Evolutionary conservation across 768 basidiomycete genomes (phyloP).

Genomic region (Termitomyces heimii): DNA sequence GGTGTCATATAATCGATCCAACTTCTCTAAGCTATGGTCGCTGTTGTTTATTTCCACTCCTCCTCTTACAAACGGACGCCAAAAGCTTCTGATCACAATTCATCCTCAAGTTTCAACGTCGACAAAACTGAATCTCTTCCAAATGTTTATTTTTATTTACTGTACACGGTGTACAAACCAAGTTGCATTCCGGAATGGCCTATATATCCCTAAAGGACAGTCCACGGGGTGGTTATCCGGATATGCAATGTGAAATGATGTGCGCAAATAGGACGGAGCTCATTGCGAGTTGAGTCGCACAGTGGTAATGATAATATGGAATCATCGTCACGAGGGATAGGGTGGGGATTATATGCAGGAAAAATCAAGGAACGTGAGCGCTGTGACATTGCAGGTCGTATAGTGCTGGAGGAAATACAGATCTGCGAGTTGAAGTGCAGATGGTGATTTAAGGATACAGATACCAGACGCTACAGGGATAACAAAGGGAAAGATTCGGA

Average conservation of each 20-base stretch:
- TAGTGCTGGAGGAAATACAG: conserved; percentile 11
- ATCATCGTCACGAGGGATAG: not conserved
- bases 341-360: not conserved
- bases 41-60: too few relatives aligned
- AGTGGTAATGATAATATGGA: not conserved
- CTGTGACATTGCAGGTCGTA: not conserved
- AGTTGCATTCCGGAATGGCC: not conserved
- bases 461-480: conserved; percentile 3
- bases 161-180: not conserved
- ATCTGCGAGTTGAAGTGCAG: conserved; percentile 45
- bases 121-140: not conserved
- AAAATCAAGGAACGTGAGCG: not conserved
- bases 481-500: not conserved
- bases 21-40: too few relatives aligned
- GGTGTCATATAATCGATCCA: too few relatives aligned
- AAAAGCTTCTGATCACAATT: too few relatives aligned
- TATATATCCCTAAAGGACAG: not conserved
- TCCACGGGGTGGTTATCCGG: not conserved
- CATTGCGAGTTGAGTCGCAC: conserved; percentile 32
- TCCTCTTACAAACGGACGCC: too few relatives aligned
- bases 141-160: not conserved
- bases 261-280: conserved; percentile 9
- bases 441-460: conserved; percentile 24
- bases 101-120: not conserved
- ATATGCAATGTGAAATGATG: not conserved